Base-by-base conservation (phyloP, 805 yeast species). In the Clavispora phyllophila region DNA sequence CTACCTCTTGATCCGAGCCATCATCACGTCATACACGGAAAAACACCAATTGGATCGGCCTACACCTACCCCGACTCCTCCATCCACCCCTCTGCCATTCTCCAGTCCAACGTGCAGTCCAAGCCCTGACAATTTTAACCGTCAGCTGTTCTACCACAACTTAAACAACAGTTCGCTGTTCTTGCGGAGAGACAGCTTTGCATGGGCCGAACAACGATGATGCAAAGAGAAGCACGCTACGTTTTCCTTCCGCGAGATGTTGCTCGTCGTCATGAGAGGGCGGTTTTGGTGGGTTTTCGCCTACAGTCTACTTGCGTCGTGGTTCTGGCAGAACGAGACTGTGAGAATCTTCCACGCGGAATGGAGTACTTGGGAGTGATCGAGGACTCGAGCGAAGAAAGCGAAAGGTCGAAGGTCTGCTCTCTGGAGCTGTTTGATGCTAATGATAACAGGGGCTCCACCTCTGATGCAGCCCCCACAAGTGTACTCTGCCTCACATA, bases 151-250 rank as follows among this genome's bases (percentile, higher is more conserved):
- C 42, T 59, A 59, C 52, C 45, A 55, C 38, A 52, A 60, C 42
- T 55, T 67, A 39, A 69, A 70, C 54, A 68, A 63, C 48, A 68
- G 73, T 49, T 66, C 72, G 2, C 74, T 66, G 49, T 68, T 66
- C 44, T 50, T 69, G 20, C 48, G 75, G 39, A 48, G 75, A 40
- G 75, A 70, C 48, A 69, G 74, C 42, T 62, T 67, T 38, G 50
- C 65, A 26, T 20, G 25, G 39, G 35, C 23, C n/a, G 23, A 18
- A 12, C 6, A 17, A 7, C n/a, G 23, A 13, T 18, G 23, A 40
- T 32, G 15, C 41, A 26, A 26, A 8, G 54, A 50, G 61, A 60
- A 56, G 57, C 43, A 35, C 47, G 43, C 33, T 63, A 63, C 37
- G 47, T 70, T 15, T 70, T 65, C 44, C 60, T 68, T 27, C 72